Percentiles rank a stretch among this genome's conserved stretches.
phyloP scores from a whole-genome alignment of 441 rosid species.

The Kokia cookei region DNA sequence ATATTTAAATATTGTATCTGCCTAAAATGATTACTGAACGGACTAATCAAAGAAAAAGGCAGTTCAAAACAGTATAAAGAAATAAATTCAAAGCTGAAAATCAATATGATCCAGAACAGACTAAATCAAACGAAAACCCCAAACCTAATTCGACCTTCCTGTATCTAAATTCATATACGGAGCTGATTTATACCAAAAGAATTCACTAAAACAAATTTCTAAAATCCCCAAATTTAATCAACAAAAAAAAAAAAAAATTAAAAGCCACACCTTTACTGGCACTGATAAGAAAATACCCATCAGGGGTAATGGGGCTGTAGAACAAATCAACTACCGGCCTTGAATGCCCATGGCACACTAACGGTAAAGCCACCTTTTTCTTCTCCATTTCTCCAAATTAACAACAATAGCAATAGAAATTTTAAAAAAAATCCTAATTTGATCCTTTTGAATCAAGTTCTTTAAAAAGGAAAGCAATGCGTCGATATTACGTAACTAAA shows the following conservation, averaged over 20 bases:
- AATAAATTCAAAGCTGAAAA: not conserved
- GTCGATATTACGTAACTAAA: not conserved
- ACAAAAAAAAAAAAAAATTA: not conserved
- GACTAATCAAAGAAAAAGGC: not conserved
- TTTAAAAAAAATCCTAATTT: not conserved
- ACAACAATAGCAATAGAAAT: not conserved
- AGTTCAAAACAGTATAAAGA: not conserved
- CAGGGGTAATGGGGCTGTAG: slow-evolving; percentile 89
- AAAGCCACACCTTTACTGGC: slow-evolving; percentile 74
- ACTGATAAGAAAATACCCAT: slow-evolving; percentile 92
- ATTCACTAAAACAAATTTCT: not conserved
- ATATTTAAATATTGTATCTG: not conserved
- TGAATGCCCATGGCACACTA: slow-evolving; percentile 96
- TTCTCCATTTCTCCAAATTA: slow-evolving; percentile 39
- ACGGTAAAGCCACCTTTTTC: slow-evolving; percentile 63
- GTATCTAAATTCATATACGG: not conserved
- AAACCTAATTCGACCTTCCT: not conserved
- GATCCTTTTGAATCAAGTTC: not conserved
- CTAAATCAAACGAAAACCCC: not conserved
- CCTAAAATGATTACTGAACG: not conserved
- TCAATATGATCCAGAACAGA: not conserved
- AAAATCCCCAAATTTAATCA: not conserved
- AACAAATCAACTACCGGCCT: slow-evolving; percentile 90
- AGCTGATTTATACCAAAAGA: not conserved
- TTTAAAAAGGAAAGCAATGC: not conserved